Evolutionary conservation across 108 stramenopile species (phyloP), one percentile per base, ranked within the genome.

Genomic region (Epithemia pelagica): DNA sequence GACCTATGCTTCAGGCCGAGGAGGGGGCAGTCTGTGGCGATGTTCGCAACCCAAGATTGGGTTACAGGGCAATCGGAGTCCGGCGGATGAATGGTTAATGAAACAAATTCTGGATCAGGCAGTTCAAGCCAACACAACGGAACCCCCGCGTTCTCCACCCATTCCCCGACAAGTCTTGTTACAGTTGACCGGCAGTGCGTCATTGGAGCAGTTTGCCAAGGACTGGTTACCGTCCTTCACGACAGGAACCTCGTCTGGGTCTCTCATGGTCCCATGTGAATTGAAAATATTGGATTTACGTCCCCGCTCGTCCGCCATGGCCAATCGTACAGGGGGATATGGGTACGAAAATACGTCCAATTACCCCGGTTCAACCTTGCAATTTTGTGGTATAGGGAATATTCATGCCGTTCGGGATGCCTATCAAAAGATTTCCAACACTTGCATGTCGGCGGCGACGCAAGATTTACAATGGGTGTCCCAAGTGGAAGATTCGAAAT

Each of bases 1-100:
- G 70, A 87, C 91, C 28, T 98, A 96, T 96, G 88, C 86, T 10
- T 73, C 70, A 64, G 72, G 78, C 32, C 28, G 31, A 1, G 79
- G 84, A 55, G 88, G 89, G 20, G 91, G 91, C 1, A 83, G 85
- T 54, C 85, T 99, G 33, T 98, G 97, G 97, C 70, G 99, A 59
- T 84, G 81, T 37, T 79, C 95, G 30, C 99, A 99, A 68, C 99
- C 99, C 0, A 95, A 95, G 68, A 95, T 97, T 22, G 99, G 99
- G 1, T 66, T 96, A 24, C 90, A 89, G 64, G 94, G 93, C 25
- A 92, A 94, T 78, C 90, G 95, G 5, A 90, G 78, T 66, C 54
- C 74, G 0, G 85, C 91, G 26, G 97, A 98, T 70, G 95, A 96
- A 70, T 68, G 76, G 8, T 84, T 91, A 51, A 58, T 96, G 58